Base-by-base conservation (phyloP, 306 rosid species). In the Castanea sativa region DNA sequence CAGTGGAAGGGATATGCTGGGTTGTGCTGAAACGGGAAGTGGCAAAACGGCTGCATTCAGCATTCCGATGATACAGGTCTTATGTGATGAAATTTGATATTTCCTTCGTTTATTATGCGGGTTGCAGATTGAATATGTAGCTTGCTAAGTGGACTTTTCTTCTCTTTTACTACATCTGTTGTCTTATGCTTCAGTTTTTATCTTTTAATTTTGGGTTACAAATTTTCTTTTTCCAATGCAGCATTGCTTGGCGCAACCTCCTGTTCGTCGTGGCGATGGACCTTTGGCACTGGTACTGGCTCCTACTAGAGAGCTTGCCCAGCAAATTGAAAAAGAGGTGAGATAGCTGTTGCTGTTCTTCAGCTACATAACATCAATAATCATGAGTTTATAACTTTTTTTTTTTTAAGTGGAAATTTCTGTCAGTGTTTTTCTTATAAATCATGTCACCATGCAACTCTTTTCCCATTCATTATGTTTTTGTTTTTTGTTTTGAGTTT, bases 271-370 rank as follows among this genome's bases (percentile, higher is more conserved):
- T 1, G 92, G 92, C 75, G 94, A 91, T 86, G 96, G 97, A 69
- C 94, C 97, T 71, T 45, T 92, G 72, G 97, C 92, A 70, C 81
- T 92, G 86, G 94, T 92, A 67, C 72, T 92, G 84, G 97, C 97
- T 76, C 97, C 97, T 58, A 92, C 97, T 45, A 92, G 97, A 78
- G 97, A 92, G 88, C 97, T 92, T 51, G 97, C 97, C 55, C 97
- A 92, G 74, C 97, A 92, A 86, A 92, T 92, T 77, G 97, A 92
- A 73, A 90, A 92, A 80, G 97, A 92, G 94, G 97, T 92, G 80
- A 71, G 65, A 53, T 51, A n/a, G 60, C 51, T 81, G 64, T 9
- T 23, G 60, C 51, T 81, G 64, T 15, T 23, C 55, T 78, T 80
- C 19, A 64, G 73, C 32, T 74, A 58, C 25, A 30, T 38, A 33